Conservation (phyloP, 192 early-diverging fungal species). For the Tieghemiomyces parasiticus region DNA sequence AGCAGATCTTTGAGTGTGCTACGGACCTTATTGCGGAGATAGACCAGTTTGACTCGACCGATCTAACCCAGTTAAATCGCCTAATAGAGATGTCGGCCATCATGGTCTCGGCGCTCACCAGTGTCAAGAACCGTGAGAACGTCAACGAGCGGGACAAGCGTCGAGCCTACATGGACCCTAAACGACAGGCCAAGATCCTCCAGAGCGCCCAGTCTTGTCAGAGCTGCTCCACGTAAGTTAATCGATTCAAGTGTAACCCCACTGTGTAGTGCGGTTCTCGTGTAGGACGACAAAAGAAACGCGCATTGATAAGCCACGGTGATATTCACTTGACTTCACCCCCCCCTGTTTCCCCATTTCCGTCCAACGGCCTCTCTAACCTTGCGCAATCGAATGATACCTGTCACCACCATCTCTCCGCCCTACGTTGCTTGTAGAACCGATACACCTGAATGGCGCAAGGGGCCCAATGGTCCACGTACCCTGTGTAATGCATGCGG, state of each 20-base stretch:
- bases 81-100: background rate
- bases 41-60: background rate
- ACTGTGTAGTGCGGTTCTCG: too few relatives aligned
- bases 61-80: background rate
- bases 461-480: constrained; percentile 13
- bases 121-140: background rate
- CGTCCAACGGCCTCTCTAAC: too few relatives aligned
- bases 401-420: too few relatives aligned
- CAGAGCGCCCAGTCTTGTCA: background rate
- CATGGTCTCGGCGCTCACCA: background rate
- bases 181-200: background rate
- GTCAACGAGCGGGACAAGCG: background rate
- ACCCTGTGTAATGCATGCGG: constrained; percentile 14
- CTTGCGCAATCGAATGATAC: too few relatives aligned
- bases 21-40: background rate
- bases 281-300: too few relatives aligned
- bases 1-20: constrained; percentile 16
- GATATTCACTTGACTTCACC: too few relatives aligned
- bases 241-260: too few relatives aligned
- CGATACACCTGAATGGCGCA: constrained; percentile 15
- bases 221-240: too few relatives aligned
- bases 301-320: too few relatives aligned
- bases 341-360: too few relatives aligned
- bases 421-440: too few relatives aligned
- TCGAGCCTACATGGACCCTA: too few relatives aligned